Conservation (phyloP, 2,329 filamentous ascomycete genomes). For the Cladobotryum mycophilum region DNA sequence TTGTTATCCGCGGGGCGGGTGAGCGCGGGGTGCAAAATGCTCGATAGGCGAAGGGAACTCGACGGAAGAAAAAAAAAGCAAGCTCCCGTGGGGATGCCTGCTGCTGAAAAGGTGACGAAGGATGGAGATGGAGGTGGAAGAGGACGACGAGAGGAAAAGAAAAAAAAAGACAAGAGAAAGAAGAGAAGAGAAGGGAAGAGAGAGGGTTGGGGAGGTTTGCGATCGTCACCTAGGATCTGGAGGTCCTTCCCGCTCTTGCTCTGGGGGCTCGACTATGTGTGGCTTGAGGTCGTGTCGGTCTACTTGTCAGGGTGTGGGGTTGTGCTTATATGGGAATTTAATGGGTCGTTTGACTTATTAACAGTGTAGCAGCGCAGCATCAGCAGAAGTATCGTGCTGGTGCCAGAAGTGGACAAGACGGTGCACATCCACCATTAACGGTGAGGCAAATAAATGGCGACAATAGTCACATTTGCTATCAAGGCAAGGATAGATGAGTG, state of each 20-base stretch:
- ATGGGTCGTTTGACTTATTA: too few relatives aligned
- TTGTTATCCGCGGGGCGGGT: neutral
- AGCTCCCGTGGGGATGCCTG: conserved; percentile 1
- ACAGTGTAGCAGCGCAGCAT: too few relatives aligned
- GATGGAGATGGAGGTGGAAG: neutral
- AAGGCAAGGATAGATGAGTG: too few relatives aligned
- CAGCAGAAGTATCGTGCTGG: too few relatives aligned
- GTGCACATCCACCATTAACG: too few relatives aligned
- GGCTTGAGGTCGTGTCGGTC: too few relatives aligned
- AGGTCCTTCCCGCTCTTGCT: neutral
- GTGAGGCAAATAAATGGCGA: too few relatives aligned
- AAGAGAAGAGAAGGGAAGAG: neutral
- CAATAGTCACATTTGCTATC: too few relatives aligned
- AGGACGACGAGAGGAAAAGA: conserved; percentile 3
- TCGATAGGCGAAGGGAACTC: neutral
- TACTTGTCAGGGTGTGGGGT: too few relatives aligned
- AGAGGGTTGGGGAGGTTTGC: conserved; percentile 10
- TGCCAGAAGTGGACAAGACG: too few relatives aligned
- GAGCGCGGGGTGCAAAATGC: neutral
- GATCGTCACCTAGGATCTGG: conserved; percentile 10
- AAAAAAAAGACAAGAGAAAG: conserved; percentile 11
- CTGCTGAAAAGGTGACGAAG: neutral
- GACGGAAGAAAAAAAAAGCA: neutral
- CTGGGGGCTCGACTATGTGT: neutral
- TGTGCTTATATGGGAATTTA: too few relatives aligned